Evolutionary conservation across 2,329 filamentous ascomycete species (phyloP), one percentile per base, ranked within the genome.

Genomic region (Coleophoma eucalyptorum): DNA sequence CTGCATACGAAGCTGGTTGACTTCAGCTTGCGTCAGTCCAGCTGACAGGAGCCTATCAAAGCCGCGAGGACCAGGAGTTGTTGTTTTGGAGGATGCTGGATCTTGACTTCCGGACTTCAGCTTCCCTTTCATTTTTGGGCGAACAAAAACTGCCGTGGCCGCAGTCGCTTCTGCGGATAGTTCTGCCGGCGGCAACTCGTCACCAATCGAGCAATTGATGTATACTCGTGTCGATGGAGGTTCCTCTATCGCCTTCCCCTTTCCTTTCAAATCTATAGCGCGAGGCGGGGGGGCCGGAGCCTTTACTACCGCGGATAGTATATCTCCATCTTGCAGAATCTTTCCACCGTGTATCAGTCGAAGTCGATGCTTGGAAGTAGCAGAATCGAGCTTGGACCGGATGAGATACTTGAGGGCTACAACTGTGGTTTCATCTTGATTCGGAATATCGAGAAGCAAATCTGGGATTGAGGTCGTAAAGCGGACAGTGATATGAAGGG

Each of bases 181-280:
- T 51, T 96, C 90, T 1, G 75, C 65, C 12, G 79, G 65, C 0
- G 86, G 80, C 12, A 97, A 78, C 21, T 80, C 75, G 67, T 89
- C 84, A 49, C 91, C 91, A 52, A 97, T 89, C 56, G 90, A 93
- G 77, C 93, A 97, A 73, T 96, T 95, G 54, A 97, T 86, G 68
- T 96, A 97, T 62, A 96, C 81, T 42, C 87, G 79, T 1, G 69
- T 57, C 32, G 71, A 66, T 13, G 66, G 63, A 8, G 68, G 68
- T 7, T 75, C 72, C 32, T 76, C 77, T 5, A 85, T 67, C 1
- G 79, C 79, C 53, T 94, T 95, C 43, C 87, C 89, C 62, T 90
- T 90, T 49, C 75, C 74, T 54, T 75, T 78, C 21, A 60, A 62
- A 58, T 67, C 65, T 31, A 62, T 57, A 33, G 57, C 56, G 78